Percentiles rank a stretch among this genome's conserved stretches.
Conservation (phyloP, 768 basidiomycete genomes). For the Mycena belliarum region DNA sequence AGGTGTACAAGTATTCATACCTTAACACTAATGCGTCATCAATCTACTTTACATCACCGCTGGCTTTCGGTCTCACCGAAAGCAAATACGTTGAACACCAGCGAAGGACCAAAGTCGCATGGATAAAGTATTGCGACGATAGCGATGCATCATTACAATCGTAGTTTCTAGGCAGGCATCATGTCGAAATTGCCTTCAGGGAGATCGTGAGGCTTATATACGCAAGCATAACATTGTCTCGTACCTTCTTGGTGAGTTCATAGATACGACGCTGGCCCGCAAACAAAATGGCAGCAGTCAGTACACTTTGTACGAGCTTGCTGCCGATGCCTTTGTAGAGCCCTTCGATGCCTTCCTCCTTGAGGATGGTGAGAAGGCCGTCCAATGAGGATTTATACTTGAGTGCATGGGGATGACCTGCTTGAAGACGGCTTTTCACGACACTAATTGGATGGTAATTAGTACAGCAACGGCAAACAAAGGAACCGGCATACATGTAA, state of each 20-base stretch:
- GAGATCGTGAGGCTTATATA: too few relatives aligned
- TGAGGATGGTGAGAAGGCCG: constrained; percentile 63
- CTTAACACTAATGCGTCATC: too few relatives aligned
- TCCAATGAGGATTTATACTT: constrained; percentile 66
- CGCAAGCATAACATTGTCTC: not conserved
- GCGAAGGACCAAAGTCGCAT: too few relatives aligned
- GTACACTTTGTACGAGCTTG: constrained; percentile 89
- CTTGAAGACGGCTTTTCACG: constrained; percentile 68
- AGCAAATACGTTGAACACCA: too few relatives aligned
- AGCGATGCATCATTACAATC: too few relatives aligned
- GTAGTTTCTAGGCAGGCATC: too few relatives aligned
- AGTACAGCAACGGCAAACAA: not conserved
- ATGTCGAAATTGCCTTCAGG: too few relatives aligned
- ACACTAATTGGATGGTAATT: constrained; percentile 36
- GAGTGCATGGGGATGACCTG: constrained; percentile 56
- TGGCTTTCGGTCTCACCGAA: too few relatives aligned
- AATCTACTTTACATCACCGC: too few relatives aligned
- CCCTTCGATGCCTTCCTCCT: constrained; percentile 64
- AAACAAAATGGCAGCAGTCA: constrained; percentile 94
- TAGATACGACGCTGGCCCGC: constrained; percentile 84
- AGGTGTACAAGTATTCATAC: too few relatives aligned
- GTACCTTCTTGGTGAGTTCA: constrained; percentile 61
- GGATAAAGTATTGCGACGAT: too few relatives aligned
- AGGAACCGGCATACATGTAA: constrained; percentile 53
- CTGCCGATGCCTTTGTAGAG: constrained; percentile 80